Base-by-base conservation (phyloP, 768 basidiomycete genomes). In the Termitomyces sp. region DNA sequence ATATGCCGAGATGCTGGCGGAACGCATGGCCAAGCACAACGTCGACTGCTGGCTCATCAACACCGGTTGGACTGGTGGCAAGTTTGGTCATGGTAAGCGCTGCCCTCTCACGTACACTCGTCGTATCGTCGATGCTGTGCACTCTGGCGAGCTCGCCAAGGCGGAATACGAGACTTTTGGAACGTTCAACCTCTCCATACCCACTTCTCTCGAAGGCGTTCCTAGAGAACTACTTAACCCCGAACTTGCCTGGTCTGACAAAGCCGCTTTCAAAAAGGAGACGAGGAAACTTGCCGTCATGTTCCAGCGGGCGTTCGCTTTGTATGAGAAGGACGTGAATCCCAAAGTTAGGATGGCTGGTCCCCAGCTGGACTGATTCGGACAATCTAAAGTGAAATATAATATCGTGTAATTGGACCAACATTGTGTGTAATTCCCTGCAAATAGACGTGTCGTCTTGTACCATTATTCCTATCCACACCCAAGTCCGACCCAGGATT, bases 11-110 rank as follows among this genome's bases (percentile, higher is more conserved):
- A 99, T 99, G 97, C 80, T 99, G 62, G 94, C 96, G 0, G 88
- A 92, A 61, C 85, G 90, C 64, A 98, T 99, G 95, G 73, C 86
- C 54, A 83, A 86, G 72, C 79, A 90, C 76, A 81, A 91, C 52
- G 94, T 94, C 63, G 73, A 94, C 72, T 97, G 95, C 79, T 99
- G 94, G 93, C 81, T 98, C 67, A 90, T 99, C 84, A 98, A 99
- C 87, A 99, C 96, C 3, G 96, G 91, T 58, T 95, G 92, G 92
- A 89, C 91, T 50, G 88, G 91, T 53, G 96, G 96, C 70, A 93
- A 92, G 71, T 99, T 85, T 70, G 96, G 96, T 45, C 66, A 70
- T 15, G 96, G 95, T 62, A 91, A 90, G 75, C 91, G 96, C 60
- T 99, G 96, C 84, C 89, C 96, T 18, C 87, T 99, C 75, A 91